Percentiles rank a stretch among this genome's conserved stretches.
These are phyloP conservation scores for Leptomonas seymouri DNA, from an alignment of 208 protist species.

Conservation along the genomic window DNA sequence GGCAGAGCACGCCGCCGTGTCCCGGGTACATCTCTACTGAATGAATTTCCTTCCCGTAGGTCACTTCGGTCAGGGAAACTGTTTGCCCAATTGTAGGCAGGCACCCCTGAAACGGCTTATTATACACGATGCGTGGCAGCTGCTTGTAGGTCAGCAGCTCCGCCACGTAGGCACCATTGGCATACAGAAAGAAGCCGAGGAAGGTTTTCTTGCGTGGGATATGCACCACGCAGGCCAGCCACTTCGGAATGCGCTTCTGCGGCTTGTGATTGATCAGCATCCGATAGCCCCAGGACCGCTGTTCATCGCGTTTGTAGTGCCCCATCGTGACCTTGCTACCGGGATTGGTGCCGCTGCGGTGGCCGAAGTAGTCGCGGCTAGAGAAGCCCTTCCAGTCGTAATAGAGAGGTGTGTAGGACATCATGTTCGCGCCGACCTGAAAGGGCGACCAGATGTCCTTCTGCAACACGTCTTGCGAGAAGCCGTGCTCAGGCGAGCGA, in stretches of 20 bases:
- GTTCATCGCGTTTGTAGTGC: constrained; percentile 87
- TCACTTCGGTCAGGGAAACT: constrained; percentile 85
- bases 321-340: constrained; percentile 84
- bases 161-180: constrained; percentile 90
- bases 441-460: constrained; percentile 93
- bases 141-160: constrained; percentile 94
- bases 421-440: constrained; percentile 86
- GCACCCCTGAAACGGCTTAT: constrained; percentile 85
- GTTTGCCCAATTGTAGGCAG: constrained; percentile 92
- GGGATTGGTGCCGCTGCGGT: constrained; percentile 88
- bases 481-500: constrained; percentile 85
- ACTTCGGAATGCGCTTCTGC: constrained; percentile 90
- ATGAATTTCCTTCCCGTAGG: constrained; percentile 92
- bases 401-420: constrained; percentile 90
- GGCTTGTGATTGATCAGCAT: constrained; percentile 91
- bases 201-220: constrained; percentile 80
- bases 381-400: constrained; percentile 90
- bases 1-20: constrained; percentile 83
- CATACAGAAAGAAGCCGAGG: constrained; percentile 92
- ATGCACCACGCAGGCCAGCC: constrained; percentile 88
- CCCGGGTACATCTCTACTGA: constrained; percentile 93
- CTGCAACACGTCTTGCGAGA: constrained; percentile 82
- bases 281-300: constrained; percentile 75
- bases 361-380: constrained; percentile 89
- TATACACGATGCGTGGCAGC: constrained; percentile 90